Percentiles rank a stretch among this genome's conserved stretches.
These are phyloP conservation scores for Rhypophila decipiens DNA, from an alignment of 495 filamentous ascomycete genomes.

Conservation along the genomic window DNA sequence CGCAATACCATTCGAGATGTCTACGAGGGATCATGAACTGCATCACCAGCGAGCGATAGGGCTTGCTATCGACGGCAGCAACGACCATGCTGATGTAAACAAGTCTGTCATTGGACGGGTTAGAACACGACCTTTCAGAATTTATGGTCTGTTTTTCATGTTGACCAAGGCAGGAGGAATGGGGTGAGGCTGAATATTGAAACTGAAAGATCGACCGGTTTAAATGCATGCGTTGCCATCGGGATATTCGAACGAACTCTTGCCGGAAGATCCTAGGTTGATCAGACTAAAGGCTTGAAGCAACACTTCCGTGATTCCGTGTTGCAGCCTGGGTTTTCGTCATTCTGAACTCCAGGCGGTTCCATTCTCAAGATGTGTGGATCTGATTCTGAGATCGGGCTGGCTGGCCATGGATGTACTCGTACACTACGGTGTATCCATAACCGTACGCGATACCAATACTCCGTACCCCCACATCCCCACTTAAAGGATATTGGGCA, in stretches of 20 bases:
- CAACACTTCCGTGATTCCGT: constrained; percentile 10
- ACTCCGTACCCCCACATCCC: no score
- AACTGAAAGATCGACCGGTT: constrained; percentile 16
- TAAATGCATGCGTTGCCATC: constrained; percentile 1
- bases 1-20: no score
- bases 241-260: no score
- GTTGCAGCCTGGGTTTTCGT: constrained; percentile 10
- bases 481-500: neutral
- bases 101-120: no score
- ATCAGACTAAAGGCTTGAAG: constrained; percentile 13
- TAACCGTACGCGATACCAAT: no score
- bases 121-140: neutral
- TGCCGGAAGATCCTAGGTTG: no score
- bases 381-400: neutral
- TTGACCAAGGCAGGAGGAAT: neutral
- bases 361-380: neutral
- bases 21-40: no score
- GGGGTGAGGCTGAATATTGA: constrained; percentile 17
- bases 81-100: no score
- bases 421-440: no score
- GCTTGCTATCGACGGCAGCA: no score
- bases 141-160: neutral
- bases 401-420: neutral
- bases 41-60: no score
- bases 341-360: neutral